A percentile compares a stretch with the other conserved stretches of the same genome.
phyloP scores from a whole-genome alignment of 768 basidiomycete genomes.

The Gloeopeniophorella convolvens region DNA sequence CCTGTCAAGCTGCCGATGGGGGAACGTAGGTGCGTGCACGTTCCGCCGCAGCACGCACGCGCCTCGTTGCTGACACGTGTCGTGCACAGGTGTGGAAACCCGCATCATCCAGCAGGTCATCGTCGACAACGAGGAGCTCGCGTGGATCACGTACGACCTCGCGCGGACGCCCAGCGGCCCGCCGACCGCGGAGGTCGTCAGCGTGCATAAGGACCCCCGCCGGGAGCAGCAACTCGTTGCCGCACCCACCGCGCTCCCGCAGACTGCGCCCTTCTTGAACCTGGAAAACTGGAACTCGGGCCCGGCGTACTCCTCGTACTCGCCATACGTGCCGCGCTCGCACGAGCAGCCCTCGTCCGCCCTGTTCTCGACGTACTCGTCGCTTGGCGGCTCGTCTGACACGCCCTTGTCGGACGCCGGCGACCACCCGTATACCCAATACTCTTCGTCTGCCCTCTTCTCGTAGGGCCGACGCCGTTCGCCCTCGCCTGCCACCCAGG shows the following conservation, averaged over 20 bases:
- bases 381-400: conserved; percentile 1
- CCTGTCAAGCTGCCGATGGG: conserved; percentile 62
- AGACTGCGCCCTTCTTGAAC: conserved; percentile 22
- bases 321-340: conserved; percentile 12
- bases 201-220: conserved; percentile 38
- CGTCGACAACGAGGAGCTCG: conserved; percentile 55
- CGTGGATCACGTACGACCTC: conserved; percentile 62
- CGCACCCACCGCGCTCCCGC: conserved; percentile 25
- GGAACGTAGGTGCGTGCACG: conserved; percentile 51
- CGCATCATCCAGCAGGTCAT: conserved; percentile 65
- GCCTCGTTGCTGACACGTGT: conserved; percentile 15
- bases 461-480: no score
- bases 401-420: background rate
- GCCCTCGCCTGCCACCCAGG: background rate
- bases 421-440: conserved; percentile 16
- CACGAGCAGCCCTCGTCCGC: background rate
- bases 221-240: conserved; percentile 28
- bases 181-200: conserved; percentile 57
- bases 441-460: conserved; percentile 19
- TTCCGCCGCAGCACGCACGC: background rate
- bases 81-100: conserved; percentile 39
- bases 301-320: conserved; percentile 4
- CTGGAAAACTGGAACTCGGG: conserved; percentile 7
- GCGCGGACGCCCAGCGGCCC: conserved; percentile 41
- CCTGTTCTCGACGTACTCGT: conserved; percentile 9